Conservation (phyloP, 805 yeast species). For the Ogataea saltuana region DNA sequence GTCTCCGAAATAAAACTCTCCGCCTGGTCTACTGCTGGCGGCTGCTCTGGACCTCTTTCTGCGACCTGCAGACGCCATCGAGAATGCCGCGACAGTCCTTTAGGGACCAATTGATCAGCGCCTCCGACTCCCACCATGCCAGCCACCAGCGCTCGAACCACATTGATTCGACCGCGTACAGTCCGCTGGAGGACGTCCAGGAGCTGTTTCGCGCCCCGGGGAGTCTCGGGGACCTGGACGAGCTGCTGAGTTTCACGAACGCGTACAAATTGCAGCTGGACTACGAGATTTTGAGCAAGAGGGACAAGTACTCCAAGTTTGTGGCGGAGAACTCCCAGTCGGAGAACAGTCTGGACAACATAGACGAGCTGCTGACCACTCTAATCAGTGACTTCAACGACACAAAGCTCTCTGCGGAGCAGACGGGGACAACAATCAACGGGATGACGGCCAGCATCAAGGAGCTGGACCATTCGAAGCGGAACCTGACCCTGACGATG, state of each 20-base stretch:
- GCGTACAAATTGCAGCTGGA: slow-evolving; percentile 52
- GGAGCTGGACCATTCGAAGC: slow-evolving; percentile 76
- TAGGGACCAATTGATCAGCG: slow-evolving; percentile 28
- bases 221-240: slow-evolving; percentile 51
- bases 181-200: slow-evolving; percentile 54
- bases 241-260: slow-evolving; percentile 49
- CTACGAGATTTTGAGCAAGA: slow-evolving; percentile 41
- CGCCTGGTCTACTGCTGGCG: background rate
- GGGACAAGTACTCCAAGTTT: slow-evolving; percentile 36
- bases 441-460: slow-evolving; percentile 77
- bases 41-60: background rate
- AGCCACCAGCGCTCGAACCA: slow-evolving; percentile 7
- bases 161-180: slow-evolving; percentile 45
- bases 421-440: slow-evolving; percentile 63
- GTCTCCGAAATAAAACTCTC: background rate
- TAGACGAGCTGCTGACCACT: slow-evolving; percentile 38
- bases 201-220: slow-evolving; percentile 53
- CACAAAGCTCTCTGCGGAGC: slow-evolving; percentile 48
- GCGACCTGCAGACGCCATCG: no score
- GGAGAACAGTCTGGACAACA: slow-evolving; percentile 28
- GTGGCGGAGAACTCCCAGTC: slow-evolving; percentile 22
- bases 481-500: slow-evolving; percentile 80
- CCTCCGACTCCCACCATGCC: slow-evolving; percentile 18
- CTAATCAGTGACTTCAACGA: slow-evolving; percentile 47
- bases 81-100: slow-evolving; percentile 22